phyloP scores from a whole-genome alignment of 768 basidiomycete species.

The Udeniomyces megalosporus region DNA sequence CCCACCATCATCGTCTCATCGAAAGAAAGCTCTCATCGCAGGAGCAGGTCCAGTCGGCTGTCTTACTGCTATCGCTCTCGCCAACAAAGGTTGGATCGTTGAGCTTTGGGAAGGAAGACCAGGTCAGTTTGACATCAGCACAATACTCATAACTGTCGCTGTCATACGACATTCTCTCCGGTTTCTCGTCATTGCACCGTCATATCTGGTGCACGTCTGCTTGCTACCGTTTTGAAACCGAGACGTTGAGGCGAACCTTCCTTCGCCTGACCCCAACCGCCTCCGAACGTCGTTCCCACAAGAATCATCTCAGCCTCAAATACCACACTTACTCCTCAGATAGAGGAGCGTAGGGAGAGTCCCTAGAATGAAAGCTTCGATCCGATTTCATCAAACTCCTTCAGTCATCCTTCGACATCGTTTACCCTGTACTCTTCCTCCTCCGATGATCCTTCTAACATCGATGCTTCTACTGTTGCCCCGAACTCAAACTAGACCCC shows the following conservation, averaged over 20 bases:
- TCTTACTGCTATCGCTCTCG: constrained; percentile 68
- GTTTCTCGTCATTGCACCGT: too few relatives aligned
- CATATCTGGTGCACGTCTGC: not conserved
- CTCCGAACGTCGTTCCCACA: too few relatives aligned
- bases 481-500: constrained; percentile 13
- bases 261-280: not conserved
- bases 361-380: too few relatives aligned
- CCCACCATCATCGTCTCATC: not conserved
- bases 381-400: too few relatives aligned
- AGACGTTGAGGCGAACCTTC: too few relatives aligned
- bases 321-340: too few relatives aligned
- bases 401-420: too few relatives aligned
- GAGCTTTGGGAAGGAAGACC: constrained; percentile 10
- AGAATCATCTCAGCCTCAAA: too few relatives aligned
- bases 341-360: too few relatives aligned
- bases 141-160: constrained; percentile 26
- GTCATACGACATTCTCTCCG: constrained; percentile 29
- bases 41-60: constrained; percentile 94
- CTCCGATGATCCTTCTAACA: constrained; percentile 31
- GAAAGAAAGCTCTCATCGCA: constrained; percentile 28
- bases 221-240: too few relatives aligned
- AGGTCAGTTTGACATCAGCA: constrained; percentile 12
- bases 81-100: constrained; percentile 56
- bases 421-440: too few relatives aligned
- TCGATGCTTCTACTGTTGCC: constrained; percentile 33